Conservation (phyloP, 176 grass and related monocot genomes). For the Ampelocalamus luodianensis region DNA sequence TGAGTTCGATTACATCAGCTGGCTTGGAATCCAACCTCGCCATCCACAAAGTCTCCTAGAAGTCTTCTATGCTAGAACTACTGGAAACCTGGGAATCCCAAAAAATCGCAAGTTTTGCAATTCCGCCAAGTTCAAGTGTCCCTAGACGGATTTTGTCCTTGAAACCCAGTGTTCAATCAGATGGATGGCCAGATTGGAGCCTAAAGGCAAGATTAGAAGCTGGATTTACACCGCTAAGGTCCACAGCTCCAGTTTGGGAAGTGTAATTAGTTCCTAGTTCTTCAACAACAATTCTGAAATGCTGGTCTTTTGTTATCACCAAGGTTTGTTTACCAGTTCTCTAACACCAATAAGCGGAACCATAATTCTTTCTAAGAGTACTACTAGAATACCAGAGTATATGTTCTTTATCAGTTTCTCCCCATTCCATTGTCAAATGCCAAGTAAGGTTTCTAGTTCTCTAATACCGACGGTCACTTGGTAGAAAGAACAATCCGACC, state of each 20-base stretch:
- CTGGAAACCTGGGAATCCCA: not conserved
- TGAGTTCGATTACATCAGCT: not conserved
- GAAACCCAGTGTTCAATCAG: not conserved
- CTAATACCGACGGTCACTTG: too few relatives aligned
- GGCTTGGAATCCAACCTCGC: not conserved
- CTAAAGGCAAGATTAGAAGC: not conserved
- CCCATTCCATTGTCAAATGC: too few relatives aligned
- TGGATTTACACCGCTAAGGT: not conserved
- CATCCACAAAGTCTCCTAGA: not conserved
- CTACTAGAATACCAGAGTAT: not conserved
- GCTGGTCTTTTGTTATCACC: not conserved
- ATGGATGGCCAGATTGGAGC: not conserved
- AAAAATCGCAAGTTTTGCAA: not conserved
- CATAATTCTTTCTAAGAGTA: not conserved
- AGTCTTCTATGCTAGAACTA: not conserved
- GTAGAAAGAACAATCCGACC: too few relatives aligned
- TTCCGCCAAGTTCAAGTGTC: not conserved
- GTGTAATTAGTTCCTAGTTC: not conserved
- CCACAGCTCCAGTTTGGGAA: not conserved
- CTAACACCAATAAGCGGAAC: not conserved
- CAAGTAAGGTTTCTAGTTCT: too few relatives aligned
- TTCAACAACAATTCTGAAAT: not conserved
- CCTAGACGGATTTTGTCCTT: not conserved
- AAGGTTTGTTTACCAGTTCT: not conserved
- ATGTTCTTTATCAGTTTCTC: not conserved